These are phyloP conservation scores for Spiraea crenata DNA, from an alignment of 331 rosid genomes.

Conservation along the genomic window DNA sequence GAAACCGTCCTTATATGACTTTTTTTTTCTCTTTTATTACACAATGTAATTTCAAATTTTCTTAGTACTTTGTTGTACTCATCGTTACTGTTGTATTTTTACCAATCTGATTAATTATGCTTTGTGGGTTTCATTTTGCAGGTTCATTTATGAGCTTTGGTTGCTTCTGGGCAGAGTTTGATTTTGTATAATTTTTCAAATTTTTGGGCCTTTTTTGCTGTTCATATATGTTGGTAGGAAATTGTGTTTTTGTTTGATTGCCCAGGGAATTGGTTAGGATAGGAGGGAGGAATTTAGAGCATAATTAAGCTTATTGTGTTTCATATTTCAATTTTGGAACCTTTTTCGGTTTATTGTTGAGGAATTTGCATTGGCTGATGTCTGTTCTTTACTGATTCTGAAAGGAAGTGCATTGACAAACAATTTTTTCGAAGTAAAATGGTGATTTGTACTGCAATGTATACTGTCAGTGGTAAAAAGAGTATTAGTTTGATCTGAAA, in stretches of 20 bases:
- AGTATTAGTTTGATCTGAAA: conserved; percentile 3
- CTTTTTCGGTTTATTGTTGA: neutral
- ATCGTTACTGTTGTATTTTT: neutral
- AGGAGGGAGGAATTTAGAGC: neutral
- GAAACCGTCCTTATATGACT: too few relatives aligned
- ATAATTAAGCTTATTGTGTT: neutral
- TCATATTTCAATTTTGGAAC: neutral
- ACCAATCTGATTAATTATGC: neutral
- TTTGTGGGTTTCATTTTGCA: conserved; percentile 15
- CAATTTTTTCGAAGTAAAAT: neutral
- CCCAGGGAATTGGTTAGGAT: neutral
- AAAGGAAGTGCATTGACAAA: neutral
- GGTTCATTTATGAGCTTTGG: conserved; percentile 8
- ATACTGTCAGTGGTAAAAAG: neutral
- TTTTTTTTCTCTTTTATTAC: neutral
- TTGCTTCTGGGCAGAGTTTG: conserved; percentile 16
- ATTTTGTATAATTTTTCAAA: neutral
- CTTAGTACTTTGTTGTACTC: neutral
- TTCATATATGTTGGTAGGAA: neutral
- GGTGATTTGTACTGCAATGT: neutral
- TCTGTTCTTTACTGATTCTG: neutral
- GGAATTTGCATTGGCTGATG: neutral
- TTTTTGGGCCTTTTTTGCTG: neutral
- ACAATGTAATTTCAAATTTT: neutral
- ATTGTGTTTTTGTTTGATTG: neutral